Evolutionary conservation across 129 eudicot species (phyloP), one percentile per base, ranked within the genome.

Genomic region (Flaveria robusta): DNA sequence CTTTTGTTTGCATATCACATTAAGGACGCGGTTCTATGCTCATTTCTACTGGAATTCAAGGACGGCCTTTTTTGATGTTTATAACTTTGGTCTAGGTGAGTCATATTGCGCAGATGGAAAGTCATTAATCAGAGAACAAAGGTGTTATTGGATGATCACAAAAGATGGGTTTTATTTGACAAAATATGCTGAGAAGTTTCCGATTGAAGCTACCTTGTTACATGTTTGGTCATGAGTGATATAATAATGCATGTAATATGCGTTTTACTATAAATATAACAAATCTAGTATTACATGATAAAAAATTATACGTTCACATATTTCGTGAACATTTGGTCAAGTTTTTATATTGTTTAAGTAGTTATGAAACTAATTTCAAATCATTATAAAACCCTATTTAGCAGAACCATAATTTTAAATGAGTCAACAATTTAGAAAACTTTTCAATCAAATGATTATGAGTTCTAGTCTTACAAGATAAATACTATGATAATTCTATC

Each of bases 1-100:
- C 19, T 71, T 71, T 9, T 71, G 76, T 29, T 2, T 71, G 6
- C 4, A 55, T 14, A 9, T 52, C 64, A 0, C 1, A 9, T 6
- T n/a, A 31, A 31, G 5, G 7, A 71, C 76, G 2, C 47, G 29
- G 29, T 71, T n/a, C 12, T 71, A 71, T 52, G 66, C 76, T 42
- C 76, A 71, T 71, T 71, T 71, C 31, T 71, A 71, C 13, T 34
- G 66, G 66, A 71, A 71, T 19, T 71, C 76, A 9, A 71, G 2
- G 76, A 51, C 31, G 1, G 66, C 50, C 0, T 19, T 71, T 41
- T 71, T 71, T 34, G 76, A 71, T 71, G 76, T 71, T 71, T 71
- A 16, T 71, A 41, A 19, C 42, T 29, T 52, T 51, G 66, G 18
- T 71, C 59, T 59, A 51, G 66, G 24, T 9, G n/a, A 1, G 12